phyloP scores from a whole-genome alignment of 208 protist genomes.

The Entamoeba histolytica region DNA sequence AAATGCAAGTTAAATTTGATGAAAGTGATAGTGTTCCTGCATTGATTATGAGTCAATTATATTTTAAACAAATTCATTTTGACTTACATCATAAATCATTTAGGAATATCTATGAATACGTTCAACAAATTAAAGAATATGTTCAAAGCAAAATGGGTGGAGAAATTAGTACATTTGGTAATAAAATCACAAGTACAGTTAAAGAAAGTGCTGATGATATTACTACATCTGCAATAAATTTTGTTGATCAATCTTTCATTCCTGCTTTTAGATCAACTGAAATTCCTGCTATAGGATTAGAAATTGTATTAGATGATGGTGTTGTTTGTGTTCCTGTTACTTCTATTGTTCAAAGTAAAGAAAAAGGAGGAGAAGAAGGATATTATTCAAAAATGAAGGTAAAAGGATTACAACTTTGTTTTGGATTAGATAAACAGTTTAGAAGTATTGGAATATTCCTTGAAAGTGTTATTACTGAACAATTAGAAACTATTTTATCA shows the following conservation, averaged over 20 bases:
- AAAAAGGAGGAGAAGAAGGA: not conserved
- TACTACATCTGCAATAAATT: not conserved
- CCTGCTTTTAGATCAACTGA: not conserved
- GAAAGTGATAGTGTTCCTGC: not conserved
- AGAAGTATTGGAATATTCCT: not conserved
- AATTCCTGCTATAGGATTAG: not conserved
- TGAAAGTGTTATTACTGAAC: not conserved
- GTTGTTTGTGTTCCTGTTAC: not conserved
- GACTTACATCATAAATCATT: not conserved
- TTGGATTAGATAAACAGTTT: not conserved
- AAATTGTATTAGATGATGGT: not conserved
- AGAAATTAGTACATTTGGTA: not conserved
- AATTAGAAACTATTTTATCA: not conserved
- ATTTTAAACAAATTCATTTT: not conserved
- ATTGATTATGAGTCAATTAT: not conserved
- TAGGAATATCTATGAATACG: not conserved
- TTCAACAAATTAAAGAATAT: not conserved
- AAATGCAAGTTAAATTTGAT: not conserved
- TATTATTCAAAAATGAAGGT: not conserved
- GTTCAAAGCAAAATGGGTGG: not conserved
- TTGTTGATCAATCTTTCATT: not conserved
- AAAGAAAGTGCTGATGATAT: not conserved
- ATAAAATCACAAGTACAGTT: not conserved
- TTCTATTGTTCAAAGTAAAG: not conserved
- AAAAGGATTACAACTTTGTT: not conserved